Evolutionary conservation across 2,329 filamentous ascomycete genomes (phyloP).

Genomic region (Colletotrichum lupini): DNA sequence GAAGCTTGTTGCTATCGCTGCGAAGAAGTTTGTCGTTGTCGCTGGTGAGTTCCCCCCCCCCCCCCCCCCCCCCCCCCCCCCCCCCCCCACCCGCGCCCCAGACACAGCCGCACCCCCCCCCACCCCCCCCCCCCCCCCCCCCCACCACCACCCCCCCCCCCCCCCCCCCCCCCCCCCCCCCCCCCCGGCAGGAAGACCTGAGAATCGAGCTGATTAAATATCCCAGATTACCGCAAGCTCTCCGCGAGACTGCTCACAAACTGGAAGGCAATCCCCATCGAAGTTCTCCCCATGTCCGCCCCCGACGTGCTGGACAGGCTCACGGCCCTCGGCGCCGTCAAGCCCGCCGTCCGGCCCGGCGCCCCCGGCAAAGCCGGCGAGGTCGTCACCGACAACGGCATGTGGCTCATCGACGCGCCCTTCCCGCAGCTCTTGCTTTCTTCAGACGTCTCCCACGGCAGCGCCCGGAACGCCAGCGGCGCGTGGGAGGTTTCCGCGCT

Average conservation of each 20-base stretch:
- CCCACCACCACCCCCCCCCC: too few species aligned
- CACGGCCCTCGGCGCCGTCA: constrained; percentile 75
- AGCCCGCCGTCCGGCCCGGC: constrained; percentile 78
- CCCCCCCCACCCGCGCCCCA: too few species aligned
- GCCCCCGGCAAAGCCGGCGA: constrained; percentile 83
- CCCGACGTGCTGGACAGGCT: constrained; percentile 81
- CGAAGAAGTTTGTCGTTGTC: constrained; percentile 88
- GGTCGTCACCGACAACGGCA: constrained; percentile 69
- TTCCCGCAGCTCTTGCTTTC: constrained; percentile 79
- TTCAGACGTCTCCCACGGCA: constrained; percentile 55
- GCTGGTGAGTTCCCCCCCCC: constrained; percentile 66
- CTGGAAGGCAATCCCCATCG: constrained; percentile 92
- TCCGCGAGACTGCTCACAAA: constrained; percentile 77
- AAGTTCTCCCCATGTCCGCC: constrained; percentile 88
- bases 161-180: rapidly evolving
- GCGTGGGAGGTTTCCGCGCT: constrained; percentile 84
- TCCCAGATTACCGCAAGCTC: constrained; percentile 86
- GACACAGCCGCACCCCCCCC: too few species aligned
- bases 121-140: too few species aligned
- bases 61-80: too few species aligned
- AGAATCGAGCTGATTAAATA: neutral
- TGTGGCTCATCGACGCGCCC: constrained; percentile 91
- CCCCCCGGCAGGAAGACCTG: too few species aligned
- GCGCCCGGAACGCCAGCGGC: constrained; percentile 61
- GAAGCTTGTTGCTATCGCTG: constrained; percentile 89